phyloP scores from a whole-genome alignment of 2,329 filamentous ascomycete species.

The Trichoderma polysporum region DNA sequence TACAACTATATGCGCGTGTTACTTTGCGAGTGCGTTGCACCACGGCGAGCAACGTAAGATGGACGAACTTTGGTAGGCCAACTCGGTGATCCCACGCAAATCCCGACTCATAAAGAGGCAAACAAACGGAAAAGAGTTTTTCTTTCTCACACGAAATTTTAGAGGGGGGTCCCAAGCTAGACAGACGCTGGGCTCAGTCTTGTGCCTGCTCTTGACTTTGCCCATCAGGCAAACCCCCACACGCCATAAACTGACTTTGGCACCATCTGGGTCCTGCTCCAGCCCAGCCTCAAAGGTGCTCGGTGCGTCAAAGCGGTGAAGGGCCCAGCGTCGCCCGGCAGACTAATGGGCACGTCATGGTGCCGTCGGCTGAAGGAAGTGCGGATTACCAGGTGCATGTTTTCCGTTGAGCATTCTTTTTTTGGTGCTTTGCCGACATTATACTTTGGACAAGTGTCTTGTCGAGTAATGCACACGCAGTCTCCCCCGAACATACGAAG shows the following conservation, averaged over 20 bases:
- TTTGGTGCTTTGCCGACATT: background rate
- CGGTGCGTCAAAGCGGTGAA: background rate
- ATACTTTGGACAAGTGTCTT: background rate
- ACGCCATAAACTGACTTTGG: slow-evolving; percentile 19
- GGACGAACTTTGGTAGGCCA: background rate
- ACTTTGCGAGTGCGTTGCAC: background rate
- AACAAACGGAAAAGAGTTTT: background rate
- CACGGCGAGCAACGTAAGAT: background rate
- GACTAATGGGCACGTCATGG: background rate
- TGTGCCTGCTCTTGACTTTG: slow-evolving; percentile 8
- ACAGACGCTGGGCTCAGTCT: background rate
- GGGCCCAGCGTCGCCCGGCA: background rate
- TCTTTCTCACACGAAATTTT: background rate
- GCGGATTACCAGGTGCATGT: background rate
- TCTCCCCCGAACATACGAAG: background rate
- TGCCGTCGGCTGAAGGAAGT: background rate
- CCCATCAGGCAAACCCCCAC: background rate
- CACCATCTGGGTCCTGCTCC: slow-evolving; percentile 14
- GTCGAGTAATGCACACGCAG: slow-evolving; percentile 7
- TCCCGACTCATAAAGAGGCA: background rate
- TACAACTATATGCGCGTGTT: background rate
- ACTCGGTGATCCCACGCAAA: background rate
- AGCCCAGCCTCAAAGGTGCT: slow-evolving; percentile 1
- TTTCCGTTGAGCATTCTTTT: background rate
- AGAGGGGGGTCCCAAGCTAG: background rate